Evolutionary conservation across 352 stramenopile species (phyloP), one percentile per base, ranked within the genome.

Genomic region (Peronospora belbahrii): DNA sequence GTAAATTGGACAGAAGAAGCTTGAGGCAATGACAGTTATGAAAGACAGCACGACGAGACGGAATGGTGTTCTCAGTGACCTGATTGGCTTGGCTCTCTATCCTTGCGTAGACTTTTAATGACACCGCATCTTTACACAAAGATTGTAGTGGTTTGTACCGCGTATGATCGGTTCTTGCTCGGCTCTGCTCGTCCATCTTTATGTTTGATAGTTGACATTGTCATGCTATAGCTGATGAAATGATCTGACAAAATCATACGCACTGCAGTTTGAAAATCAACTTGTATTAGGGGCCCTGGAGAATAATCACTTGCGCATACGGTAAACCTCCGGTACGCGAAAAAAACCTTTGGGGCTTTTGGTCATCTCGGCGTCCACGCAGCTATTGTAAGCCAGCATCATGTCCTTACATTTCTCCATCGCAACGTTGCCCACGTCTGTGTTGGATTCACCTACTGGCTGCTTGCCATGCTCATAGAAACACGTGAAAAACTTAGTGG

Each of bases 401-500:
- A 62, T 61, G 43, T 65, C 48, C 39, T 65, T 71, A 65, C 81
- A 92, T 42, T 42, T 59, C 22, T 53, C 51, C 40, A 92, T 63
- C 37, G 74, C 80, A 22, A 63, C 70, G 58, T 85, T 82, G 50
- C 75, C 81, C 42, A 83, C 64, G 25, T 86, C 71, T 6, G 76
- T 52, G 56, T 85, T 70, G 14, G 55, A 61, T 54, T 66, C 38
- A 33, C 67, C 74, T 41, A 67, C 56, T 2, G 62, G 59, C 54
- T 86, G 75, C 60, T 89, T 92, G 56, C 81, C 81, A 40, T 92
- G 56, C 46, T 79, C 65, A 62, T 92, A 85, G 41, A 92, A 85
- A 52, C 81, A 92, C 38, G 66, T 58, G 51, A 92, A 92, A 64
- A 92, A 92, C 30, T 54, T 60, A 38, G 78, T 73, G 20, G 78